These are phyloP conservation scores for Parmelia sp. DNA, from an alignment of 495 filamentous ascomycete species.

Conservation along the genomic window DNA sequence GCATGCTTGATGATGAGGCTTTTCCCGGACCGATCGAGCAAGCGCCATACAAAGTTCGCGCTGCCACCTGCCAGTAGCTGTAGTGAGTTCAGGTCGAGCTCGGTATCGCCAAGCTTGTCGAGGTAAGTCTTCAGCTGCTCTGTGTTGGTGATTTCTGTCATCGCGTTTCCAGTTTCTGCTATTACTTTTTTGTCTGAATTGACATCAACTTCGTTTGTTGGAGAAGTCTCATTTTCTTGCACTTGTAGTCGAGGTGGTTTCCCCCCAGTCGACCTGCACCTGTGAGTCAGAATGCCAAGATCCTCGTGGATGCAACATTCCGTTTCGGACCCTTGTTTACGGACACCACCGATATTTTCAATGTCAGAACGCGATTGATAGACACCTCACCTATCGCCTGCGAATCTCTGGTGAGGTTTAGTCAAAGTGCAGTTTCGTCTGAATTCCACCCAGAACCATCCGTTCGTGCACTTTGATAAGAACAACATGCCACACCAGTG, in stretches of 20 bases:
- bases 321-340: neutral
- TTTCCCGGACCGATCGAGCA: constrained; percentile 14
- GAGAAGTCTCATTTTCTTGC: neutral
- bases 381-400: neutral
- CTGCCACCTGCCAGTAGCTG: constrained; percentile 29
- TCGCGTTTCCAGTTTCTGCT: neutral
- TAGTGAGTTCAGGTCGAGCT: neutral
- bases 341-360: neutral
- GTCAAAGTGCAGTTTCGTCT: neutral
- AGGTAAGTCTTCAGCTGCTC: constrained; percentile 15
- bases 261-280: neutral
- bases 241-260: neutral
- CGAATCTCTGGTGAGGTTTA: neutral
- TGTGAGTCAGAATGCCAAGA: constrained; percentile 3
- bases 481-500: too few relatives aligned
- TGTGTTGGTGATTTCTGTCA: constrained; percentile 13
- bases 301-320: neutral
- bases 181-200: neutral
- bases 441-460: neutral
- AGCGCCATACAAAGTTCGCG: constrained; percentile 33
- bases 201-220: neutral
- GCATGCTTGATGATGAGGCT: constrained; percentile 34
- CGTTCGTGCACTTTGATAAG: neutral
- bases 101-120: neutral
- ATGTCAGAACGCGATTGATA: neutral